Conservation (phyloP, 2,329 filamentous ascomycete genomes). For the Pestalotiopsis fici region DNA sequence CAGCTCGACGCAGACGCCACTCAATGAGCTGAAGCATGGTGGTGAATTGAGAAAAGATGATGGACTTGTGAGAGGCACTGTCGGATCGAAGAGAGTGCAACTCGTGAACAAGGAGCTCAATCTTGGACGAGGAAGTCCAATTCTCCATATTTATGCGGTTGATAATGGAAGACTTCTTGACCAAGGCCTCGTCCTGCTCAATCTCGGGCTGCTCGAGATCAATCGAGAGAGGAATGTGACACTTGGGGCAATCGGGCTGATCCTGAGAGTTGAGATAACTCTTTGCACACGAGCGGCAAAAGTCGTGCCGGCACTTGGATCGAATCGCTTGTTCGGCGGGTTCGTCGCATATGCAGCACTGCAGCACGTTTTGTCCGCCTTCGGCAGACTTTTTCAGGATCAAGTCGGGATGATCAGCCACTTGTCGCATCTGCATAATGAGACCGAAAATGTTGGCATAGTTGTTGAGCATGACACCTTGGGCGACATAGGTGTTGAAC, state of each 20-base stretch:
- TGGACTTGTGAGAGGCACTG: constrained; percentile 92
- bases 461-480: constrained; percentile 92
- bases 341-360: constrained; percentile 96
- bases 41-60: constrained; percentile 96
- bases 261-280: constrained; percentile 80
- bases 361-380: constrained; percentile 84
- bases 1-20: constrained; percentile 94
- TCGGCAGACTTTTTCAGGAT: constrained; percentile 86
- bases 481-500: constrained; percentile 94
- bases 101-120: constrained; percentile 93
- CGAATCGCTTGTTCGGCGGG: constrained; percentile 92
- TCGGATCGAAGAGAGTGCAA: constrained; percentile 89
- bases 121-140: constrained; percentile 98
- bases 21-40: constrained; percentile 97
- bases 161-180: constrained; percentile 97
- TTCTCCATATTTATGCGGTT: constrained; percentile 99
- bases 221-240: constrained; percentile 86
- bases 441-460: constrained; percentile 99
- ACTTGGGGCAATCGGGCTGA: constrained; percentile 80
- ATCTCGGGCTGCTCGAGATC: constrained; percentile 95
- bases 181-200: constrained; percentile 81
- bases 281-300: constrained; percentile 79
- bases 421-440: constrained; percentile 99
- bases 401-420: constrained; percentile 93
- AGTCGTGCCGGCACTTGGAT: constrained; percentile 91